Conservation (phyloP, 2,329 filamentous ascomycete species). For the Fusarium penzigii region DNA sequence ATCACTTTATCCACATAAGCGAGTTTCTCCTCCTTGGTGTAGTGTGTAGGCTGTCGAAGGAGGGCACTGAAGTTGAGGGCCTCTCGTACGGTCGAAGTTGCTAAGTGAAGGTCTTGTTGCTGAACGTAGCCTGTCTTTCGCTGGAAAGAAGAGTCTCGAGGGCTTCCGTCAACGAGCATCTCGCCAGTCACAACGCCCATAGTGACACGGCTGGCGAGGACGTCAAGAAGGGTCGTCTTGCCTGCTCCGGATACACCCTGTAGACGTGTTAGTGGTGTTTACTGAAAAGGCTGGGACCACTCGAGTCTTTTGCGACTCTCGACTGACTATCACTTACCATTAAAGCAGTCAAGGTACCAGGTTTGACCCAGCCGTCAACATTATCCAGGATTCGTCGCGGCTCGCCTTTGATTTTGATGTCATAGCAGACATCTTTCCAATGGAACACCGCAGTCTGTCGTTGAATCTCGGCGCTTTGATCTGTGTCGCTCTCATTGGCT, state of each 20-base stretch:
- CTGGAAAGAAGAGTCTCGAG: conserved; percentile 63
- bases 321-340: conserved; percentile 51
- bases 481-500: conserved; percentile 22
- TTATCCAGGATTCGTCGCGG: conserved; percentile 66
- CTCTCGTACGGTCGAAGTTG: conserved; percentile 74
- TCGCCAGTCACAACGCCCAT: conserved; percentile 73
- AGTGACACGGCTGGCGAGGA: conserved; percentile 70
- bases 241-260: conserved; percentile 70
- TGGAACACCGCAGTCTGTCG: conserved; percentile 55
- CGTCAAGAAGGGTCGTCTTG: conserved; percentile 75
- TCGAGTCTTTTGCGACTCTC: conserved; percentile 48
- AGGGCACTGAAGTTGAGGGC: conserved; percentile 79
- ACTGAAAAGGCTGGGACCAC: conserved; percentile 50
- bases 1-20: conserved; percentile 79
- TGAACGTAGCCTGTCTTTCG: conserved; percentile 72
- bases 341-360: conserved; percentile 70
- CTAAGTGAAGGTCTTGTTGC: conserved; percentile 70
- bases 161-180: conserved; percentile 67
- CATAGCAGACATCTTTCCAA: conserved; percentile 67
- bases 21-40: conserved; percentile 70
- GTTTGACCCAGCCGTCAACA: conserved; percentile 77
- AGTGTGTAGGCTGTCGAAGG: conserved; percentile 72
- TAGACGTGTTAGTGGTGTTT: not conserved
- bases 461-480: not conserved
- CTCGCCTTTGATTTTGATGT: conserved; percentile 65